Base-by-base conservation (phyloP, 2,329 filamentous ascomycete species). In the Pestalotiopsis fici region DNA sequence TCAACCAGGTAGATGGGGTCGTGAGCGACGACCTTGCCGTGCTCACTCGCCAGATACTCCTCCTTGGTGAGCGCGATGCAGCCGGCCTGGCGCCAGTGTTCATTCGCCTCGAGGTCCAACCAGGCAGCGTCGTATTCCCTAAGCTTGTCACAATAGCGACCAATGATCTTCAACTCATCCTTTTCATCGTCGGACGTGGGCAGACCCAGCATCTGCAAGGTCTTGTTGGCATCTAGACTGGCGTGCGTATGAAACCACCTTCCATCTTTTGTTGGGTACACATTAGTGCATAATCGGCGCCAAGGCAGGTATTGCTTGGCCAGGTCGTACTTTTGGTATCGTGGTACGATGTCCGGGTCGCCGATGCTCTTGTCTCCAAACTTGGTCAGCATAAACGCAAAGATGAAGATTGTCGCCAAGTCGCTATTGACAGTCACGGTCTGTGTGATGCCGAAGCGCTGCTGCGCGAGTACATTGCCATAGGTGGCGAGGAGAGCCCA, bases 201-300 rank as follows among this genome's bases (percentile, higher is more conserved):
- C 47, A 81, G 66, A 0, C 72, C 78, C 2, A 80, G 68, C 78
- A 80, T 80, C 21, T 66, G 59, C 71, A 80, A 68, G 18, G 73
- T 76, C 3, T 69, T 68, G 7, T 64, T 67, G 12, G 78, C 50
- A n/a, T 65, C 73, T 57, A 80, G 67, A 1, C 78, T 75, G 1
- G 78, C 78, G 59, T 80, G 78, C 2, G 79, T 67, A 39, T 80
- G 78, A 63, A 78, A 80, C 73, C 74, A 80, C 7, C 75, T 70
- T 0, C 75, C 75, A 31, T 79, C 77, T 13, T 74, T 74, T 1
- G 78, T 78, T 47, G 74, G 73, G 64, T 80, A 79, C 6, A 79
- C 54, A 23, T 65, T 65, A 2, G 78, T 79, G 4, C 77, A 74
- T 13, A 77, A 70, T 4, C 75, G 72, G 6, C 76, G 74, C 69